phyloP scores from a whole-genome alignment of 768 basidiomycete species.

The Cubamyces sp. region DNA sequence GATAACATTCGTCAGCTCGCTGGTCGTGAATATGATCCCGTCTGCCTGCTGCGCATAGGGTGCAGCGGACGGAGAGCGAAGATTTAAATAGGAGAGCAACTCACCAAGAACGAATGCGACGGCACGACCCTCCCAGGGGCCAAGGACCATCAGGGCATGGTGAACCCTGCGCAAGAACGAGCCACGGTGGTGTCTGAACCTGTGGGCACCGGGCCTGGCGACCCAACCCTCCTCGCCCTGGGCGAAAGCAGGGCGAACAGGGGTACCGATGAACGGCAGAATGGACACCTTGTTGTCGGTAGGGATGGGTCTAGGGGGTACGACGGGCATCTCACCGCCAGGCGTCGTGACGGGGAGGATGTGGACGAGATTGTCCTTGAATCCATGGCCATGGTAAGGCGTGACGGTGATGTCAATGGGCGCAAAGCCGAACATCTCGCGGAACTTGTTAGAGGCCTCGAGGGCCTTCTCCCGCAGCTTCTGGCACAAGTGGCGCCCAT shows the following conservation, averaged over 20 bases:
- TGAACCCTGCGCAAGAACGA: conserved; percentile 66
- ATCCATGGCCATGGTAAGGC: neutral
- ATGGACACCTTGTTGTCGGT: conserved; percentile 19
- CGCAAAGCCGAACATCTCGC: conserved; percentile 58
- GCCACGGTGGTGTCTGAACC: conserved; percentile 22
- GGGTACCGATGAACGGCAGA: conserved; percentile 27
- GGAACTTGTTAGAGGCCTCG: conserved; percentile 56
- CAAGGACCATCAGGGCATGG: conserved; percentile 66
- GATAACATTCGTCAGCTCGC: neutral
- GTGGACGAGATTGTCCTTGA: neutral
- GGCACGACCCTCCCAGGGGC: conserved; percentile 82
- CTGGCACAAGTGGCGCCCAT: conserved; percentile 35
- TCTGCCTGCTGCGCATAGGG: neutral
- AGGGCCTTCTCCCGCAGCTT: conserved; percentile 53
- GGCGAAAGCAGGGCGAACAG: conserved; percentile 17
- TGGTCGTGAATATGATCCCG: neutral
- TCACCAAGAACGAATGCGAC: conserved; percentile 83
- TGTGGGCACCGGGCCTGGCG: conserved; percentile 1
- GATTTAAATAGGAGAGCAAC: conserved; percentile 33
- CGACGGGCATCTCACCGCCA: neutral
- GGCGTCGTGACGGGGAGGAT: neutral
- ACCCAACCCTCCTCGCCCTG: conserved; percentile 8
- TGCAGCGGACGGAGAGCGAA: neutral
- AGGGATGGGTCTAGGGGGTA: conserved; percentile 2
- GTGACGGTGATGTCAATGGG: conserved; percentile 40